phyloP scores from a whole-genome alignment of 2,329 filamentous ascomycete genomes.

The Aspergillus quadricinctus region DNA sequence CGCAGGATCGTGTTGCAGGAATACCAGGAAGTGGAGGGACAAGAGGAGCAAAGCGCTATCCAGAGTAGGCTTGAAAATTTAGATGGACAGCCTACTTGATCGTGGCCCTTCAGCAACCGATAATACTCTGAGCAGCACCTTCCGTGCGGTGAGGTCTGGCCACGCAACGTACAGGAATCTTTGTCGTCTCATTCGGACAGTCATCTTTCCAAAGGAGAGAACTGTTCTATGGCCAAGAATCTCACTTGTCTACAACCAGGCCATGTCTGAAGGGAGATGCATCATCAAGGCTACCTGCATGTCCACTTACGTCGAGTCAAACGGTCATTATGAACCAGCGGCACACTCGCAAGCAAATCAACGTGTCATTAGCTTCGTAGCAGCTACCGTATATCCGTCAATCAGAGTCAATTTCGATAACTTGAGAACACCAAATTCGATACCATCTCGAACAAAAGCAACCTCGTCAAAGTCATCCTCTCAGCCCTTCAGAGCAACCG shows the following conservation, averaged over 20 bases:
- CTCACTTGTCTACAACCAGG: neutral
- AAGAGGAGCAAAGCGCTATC: constrained; percentile 27
- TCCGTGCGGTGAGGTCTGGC: neutral
- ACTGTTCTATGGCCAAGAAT: neutral
- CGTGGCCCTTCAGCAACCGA: constrained; percentile 10
- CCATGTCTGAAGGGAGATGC: neutral
- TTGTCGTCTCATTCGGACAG: neutral
- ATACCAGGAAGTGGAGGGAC: constrained; percentile 32
- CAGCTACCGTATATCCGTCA: neutral
- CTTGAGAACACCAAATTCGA: neutral
- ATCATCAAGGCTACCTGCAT: neutral
- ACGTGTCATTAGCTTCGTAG: neutral
- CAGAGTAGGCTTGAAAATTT: constrained; percentile 27
- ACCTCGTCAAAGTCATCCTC: neutral
- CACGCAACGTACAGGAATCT: neutral
- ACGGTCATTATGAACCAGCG: no score
- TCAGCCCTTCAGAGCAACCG: neutral
- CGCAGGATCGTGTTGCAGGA: constrained; percentile 33
- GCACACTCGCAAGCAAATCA: neutral
- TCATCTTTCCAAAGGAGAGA: neutral
- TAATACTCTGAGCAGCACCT: neutral
- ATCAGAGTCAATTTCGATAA: neutral
- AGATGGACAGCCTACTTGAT: constrained; percentile 30
- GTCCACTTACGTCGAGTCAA: neutral
- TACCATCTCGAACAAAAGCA: neutral